Evolutionary conservation across 345 rosid species (phyloP), one percentile per base, ranked within the genome.

Genomic region (Arabidopsis suecica): DNA sequence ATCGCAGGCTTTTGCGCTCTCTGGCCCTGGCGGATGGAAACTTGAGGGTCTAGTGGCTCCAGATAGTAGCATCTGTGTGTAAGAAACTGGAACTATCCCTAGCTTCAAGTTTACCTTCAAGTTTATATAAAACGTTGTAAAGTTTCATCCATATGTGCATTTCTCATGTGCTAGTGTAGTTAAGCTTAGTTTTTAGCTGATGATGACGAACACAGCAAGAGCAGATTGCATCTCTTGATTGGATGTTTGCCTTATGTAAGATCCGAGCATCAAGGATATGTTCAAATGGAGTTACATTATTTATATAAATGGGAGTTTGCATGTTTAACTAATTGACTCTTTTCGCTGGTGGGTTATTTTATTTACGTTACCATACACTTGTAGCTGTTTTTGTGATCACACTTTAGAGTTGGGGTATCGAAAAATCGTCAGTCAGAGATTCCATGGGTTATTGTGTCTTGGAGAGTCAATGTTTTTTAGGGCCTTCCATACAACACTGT

Each of bases 21-120:
- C 99, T 30, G 97, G 97, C 68, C 86, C 84, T 61, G 97, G 99
- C 1, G 97, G 99, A 56, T 92, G 99, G 97, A 88, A 88, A 80
- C 97, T 95, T 76, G 88, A 84, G 40, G 93, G 92, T 76, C 79
- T 91, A 41, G 92, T 90, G 75, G 86, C 89, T 78, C 99, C 97
- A 22, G 79, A 78, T 62, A 51, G 82, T 44, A 68, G 60, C 80
- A 42, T 78, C 40, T 78, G n/a, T 59, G 77, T 72, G 53, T 77
- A 38, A 69, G 42, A 61, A 65, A 56, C 58, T 74, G 57, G 13
- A 65, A 34, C 56, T 22, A 32, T 38, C 25, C n/a, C 2, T 28
- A 62, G 59, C 60, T 71, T 77, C 67, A 28, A 68, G 41, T 5
- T 44, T 55, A 3, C 30, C 34, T 23, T 23, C 25, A 23, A 23